Conservation (phyloP, 495 filamentous ascomycete species). For the Extremus antarcticus region DNA sequence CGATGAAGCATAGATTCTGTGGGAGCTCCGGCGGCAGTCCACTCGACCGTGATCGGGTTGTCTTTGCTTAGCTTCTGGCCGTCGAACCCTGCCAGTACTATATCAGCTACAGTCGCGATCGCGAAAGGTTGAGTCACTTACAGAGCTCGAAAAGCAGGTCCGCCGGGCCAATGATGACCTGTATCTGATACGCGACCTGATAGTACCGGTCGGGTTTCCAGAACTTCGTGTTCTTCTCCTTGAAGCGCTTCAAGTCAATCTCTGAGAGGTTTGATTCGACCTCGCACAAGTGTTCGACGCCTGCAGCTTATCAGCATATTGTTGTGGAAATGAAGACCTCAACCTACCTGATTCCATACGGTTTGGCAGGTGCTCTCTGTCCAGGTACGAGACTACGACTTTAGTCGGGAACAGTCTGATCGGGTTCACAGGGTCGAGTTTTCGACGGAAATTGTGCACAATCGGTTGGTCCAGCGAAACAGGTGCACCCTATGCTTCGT, state of each 20-base stretch:
- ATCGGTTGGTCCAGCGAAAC: constrained; percentile 30
- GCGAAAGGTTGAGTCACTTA: constrained; percentile 13
- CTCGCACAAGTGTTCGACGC: constrained; percentile 29
- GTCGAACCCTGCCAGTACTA: constrained; percentile 22
- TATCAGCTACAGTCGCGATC: background rate
- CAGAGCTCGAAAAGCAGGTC: constrained; percentile 32
- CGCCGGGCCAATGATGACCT: constrained; percentile 29
- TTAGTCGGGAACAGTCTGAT: constrained; percentile 28
- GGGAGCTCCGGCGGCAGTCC: constrained; percentile 6
- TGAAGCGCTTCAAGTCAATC: constrained; percentile 28
- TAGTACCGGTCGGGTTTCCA: constrained; percentile 31
- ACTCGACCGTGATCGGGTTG: constrained; percentile 33
- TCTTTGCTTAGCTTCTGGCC: constrained; percentile 30
- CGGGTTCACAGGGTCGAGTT: constrained; percentile 28
- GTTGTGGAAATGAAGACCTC: too few species aligned
- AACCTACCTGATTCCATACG: constrained; percentile 24
- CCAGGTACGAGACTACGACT: constrained; percentile 26
- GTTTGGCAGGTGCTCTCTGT: constrained; percentile 24
- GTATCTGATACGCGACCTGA: constrained; percentile 30
- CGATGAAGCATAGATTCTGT: background rate
- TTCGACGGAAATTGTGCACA: constrained; percentile 30
- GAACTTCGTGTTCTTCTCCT: constrained; percentile 32
- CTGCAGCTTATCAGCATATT: too few species aligned
- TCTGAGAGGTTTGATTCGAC: constrained; percentile 29
- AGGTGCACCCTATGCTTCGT: constrained; percentile 26